A percentile compares a stretch with the other conserved stretches of the same genome.
Conservation (phyloP, 306 rosid species). For the Dryas drummondii region DNA sequence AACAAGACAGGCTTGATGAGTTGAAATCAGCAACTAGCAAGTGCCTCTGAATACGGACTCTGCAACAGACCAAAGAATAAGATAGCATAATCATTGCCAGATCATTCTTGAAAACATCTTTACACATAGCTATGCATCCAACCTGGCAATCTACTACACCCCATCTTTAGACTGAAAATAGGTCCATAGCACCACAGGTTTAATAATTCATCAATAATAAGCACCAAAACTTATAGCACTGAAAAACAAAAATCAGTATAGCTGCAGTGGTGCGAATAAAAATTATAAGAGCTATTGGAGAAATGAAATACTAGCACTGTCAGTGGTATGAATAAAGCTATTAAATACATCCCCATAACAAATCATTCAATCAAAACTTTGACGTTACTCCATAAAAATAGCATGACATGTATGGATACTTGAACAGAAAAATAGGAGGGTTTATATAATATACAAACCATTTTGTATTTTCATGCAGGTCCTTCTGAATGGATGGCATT, state of each 20-base stretch:
- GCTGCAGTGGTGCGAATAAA: background rate
- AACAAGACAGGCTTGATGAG: slow-evolving; percentile 6
- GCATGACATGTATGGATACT: background rate
- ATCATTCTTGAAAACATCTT: background rate
- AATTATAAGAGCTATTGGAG: background rate
- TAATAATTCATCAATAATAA: background rate
- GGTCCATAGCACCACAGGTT: background rate
- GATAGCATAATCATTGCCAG: background rate
- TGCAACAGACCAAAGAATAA: background rate
- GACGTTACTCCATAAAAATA: background rate
- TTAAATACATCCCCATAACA: background rate
- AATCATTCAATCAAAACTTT: background rate
- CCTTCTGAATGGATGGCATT: slow-evolving; percentile 55
- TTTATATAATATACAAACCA: background rate
- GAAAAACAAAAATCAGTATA: background rate
- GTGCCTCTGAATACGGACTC: background rate
- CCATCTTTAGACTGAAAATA: background rate
- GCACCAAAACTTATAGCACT: background rate
- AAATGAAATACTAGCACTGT: background rate
- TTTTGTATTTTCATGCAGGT: slow-evolving; percentile 31
- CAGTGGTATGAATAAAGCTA: background rate
- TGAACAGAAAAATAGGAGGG: slow-evolving; percentile 14
- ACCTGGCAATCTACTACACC: background rate
- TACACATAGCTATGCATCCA: background rate
- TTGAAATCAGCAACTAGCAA: background rate